These are phyloP conservation scores for Orbilia ellipsospora DNA, from an alignment of 2,329 filamentous ascomycete genomes.

Conservation along the genomic window DNA sequence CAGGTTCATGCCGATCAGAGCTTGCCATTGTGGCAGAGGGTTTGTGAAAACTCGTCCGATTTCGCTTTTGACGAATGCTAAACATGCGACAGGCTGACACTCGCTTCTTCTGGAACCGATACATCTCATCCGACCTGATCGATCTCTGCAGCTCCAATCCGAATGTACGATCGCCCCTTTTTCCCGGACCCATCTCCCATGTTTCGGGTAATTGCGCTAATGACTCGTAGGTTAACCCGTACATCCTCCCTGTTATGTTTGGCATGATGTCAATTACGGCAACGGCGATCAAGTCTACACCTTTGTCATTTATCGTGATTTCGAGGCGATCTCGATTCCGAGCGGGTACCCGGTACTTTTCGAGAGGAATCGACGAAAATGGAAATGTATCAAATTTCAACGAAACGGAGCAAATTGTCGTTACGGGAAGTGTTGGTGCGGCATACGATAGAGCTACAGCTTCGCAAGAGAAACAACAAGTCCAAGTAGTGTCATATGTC, in stretches of 20 bases:
- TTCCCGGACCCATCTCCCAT: too few species aligned
- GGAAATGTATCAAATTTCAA: conserved; percentile 99
- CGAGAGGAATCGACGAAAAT: conserved; percentile 89
- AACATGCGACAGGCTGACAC: conserved; percentile 74
- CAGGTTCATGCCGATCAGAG: conserved; percentile 79
- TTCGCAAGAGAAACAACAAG: conserved; percentile 72
- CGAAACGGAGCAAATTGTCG: conserved; percentile 92
- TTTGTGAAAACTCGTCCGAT: conserved; percentile 39
- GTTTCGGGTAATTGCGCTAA: conserved; percentile 11
- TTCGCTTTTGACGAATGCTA: conserved; percentile 6
- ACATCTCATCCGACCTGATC: conserved; percentile 89
- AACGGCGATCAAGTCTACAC: conserved; percentile 84
- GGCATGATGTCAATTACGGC: conserved; percentile 93
- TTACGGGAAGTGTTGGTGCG: conserved; percentile 83
- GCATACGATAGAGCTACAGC: conserved; percentile 63
- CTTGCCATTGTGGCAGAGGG: conserved; percentile 83
- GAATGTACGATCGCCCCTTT: conserved; percentile 53
- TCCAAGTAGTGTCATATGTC: conserved; percentile 91
- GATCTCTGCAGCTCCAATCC: conserved; percentile 74
- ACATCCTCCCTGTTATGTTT: conserved; percentile 93
- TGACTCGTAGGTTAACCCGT: conserved; percentile 74
- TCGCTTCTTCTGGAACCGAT: conserved; percentile 98
- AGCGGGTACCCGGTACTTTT: conserved; percentile 93
- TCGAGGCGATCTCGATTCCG: conserved; percentile 88
- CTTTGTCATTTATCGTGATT: conserved; percentile 86